Percentiles rank a stretch among this genome's conserved stretches.
phyloP scores from a whole-genome alignment of 2,329 filamentous ascomycete species.

The Aspergillus latus region DNA sequence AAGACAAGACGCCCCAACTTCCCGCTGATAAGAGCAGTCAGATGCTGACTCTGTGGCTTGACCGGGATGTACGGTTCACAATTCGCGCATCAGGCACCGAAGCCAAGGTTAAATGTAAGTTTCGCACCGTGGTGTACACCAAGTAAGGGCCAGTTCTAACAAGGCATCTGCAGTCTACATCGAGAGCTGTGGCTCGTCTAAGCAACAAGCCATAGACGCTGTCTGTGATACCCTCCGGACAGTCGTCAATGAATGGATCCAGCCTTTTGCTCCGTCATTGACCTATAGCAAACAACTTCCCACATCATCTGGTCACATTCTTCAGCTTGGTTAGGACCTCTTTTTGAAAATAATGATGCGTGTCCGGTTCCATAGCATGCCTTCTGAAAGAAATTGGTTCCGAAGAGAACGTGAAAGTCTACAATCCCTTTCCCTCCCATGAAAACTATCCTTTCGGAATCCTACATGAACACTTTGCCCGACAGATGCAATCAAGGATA shows the following conservation, averaged over 20 bases:
- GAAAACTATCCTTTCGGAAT: not conserved
- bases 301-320: constrained; percentile 40
- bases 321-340: constrained; percentile 21
- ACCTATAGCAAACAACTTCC: constrained; percentile 35
- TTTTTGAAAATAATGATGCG: not conserved
- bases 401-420: not conserved
- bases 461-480: constrained; percentile 1
- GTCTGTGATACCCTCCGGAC: constrained; percentile 40
- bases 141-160: not conserved
- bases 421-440: not conserved
- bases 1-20: constrained; percentile 53
- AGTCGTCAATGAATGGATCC: constrained; percentile 41
- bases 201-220: constrained; percentile 35
- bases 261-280: constrained; percentile 40
- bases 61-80: constrained; percentile 57
- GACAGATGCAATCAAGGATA: not conserved
- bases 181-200: constrained; percentile 40
- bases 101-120: constrained; percentile 63
- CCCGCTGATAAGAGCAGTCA: constrained; percentile 59
- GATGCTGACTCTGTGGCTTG: constrained; percentile 63
- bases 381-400: not conserved
- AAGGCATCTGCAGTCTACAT: constrained; percentile 39
- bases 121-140: not conserved
- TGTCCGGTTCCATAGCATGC: not conserved
- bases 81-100: constrained; percentile 64